Evolutionary conservation across 2,329 filamentous ascomycete genomes (phyloP), one percentile per base, ranked within the genome.

Genomic region (Daldinia sp.): DNA sequence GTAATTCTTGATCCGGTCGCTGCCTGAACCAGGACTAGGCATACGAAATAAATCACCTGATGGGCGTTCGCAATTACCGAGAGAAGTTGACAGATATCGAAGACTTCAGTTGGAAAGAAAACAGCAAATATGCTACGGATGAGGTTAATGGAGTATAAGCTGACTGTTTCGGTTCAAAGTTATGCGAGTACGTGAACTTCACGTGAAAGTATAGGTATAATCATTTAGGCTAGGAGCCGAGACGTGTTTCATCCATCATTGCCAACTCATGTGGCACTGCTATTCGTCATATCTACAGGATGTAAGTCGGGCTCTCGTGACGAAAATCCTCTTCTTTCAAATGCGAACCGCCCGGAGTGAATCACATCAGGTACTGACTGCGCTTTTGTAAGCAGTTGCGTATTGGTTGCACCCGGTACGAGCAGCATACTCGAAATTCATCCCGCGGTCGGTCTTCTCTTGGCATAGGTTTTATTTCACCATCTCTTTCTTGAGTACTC

Each of bases 191-290:
- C 26, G 42, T 26, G 46, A 51, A 61, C 20, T 51, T 37, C 54
- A 58, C 42, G 54, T 51, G 58, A 33, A 58, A 48, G n/a, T 20
- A 18, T 39, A 30, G 56, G 60, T 53, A 35, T 54, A 62, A 62
- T 41, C 30, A 48, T 53, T 18, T 60, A 59, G 7, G 33, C 41
- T 26, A 56, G 62, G 53, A 69, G 37, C 55, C 58, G 57, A 71
- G 41, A 54, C 69, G 44, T 63, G 69, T 71, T 69, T 71, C 69
- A 71, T 63, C 60, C 42, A 35, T 60, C 54, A 60, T 60, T 55
- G 30, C 56, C 39, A 59, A 28, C 23, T 51, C 33, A 35, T 51
- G 48, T 63, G 60, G 39, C 20, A 46, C 60, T 70, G 59, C 42
- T 42, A 44, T 10, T 48, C 10, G 37, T 50, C 20, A 30, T 26